A percentile compares a stretch with the other conserved stretches of the same genome.
Evolutionary conservation across 331 rosid species (phyloP).

Genomic region (Quercus tomentella): DNA sequence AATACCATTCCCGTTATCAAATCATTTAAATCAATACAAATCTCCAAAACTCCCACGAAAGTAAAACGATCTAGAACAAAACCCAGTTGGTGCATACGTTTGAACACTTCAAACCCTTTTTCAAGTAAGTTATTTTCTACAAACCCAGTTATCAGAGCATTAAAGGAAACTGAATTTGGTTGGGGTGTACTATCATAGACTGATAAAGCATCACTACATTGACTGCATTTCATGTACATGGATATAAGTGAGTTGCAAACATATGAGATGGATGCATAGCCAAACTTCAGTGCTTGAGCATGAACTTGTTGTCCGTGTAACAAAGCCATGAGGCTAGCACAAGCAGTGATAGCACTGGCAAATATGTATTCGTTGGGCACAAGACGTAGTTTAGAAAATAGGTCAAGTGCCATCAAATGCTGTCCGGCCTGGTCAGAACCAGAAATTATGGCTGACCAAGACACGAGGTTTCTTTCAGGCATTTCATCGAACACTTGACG

Average conservation of each 20-base stretch:
- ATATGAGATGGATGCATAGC: constrained; percentile 29
- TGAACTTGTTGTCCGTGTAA: constrained; percentile 35
- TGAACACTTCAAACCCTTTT: constrained; percentile 34
- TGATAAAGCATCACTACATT: constrained; percentile 27
- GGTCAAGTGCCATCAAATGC: constrained; percentile 27
- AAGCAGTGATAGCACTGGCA: constrained; percentile 31
- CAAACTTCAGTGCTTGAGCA: constrained; percentile 30
- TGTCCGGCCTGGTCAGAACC: constrained; percentile 36
- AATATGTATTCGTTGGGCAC: constrained; percentile 27
- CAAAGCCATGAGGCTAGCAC: constrained; percentile 23
- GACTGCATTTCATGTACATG: constrained; percentile 43
- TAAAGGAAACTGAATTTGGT: constrained; percentile 29
- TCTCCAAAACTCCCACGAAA: constrained; percentile 23
- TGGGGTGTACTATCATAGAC: constrained; percentile 21
- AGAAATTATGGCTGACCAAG: constrained; percentile 44
- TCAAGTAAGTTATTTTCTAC: constrained; percentile 24
- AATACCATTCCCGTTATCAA: constrained; percentile 24
- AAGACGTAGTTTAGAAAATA: constrained; percentile 27
- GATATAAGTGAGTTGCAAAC: constrained; percentile 40
- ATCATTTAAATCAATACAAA: constrained; percentile 17
- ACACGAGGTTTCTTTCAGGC: constrained; percentile 23
- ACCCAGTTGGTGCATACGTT: constrained; percentile 23
- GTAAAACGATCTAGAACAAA: constrained; percentile 32
- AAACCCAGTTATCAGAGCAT: constrained; percentile 34
- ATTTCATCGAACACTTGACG: constrained; percentile 28